Base-by-base conservation (phyloP, 2,329 filamentous ascomycete genomes). In the Fusarium metavorans region DNA sequence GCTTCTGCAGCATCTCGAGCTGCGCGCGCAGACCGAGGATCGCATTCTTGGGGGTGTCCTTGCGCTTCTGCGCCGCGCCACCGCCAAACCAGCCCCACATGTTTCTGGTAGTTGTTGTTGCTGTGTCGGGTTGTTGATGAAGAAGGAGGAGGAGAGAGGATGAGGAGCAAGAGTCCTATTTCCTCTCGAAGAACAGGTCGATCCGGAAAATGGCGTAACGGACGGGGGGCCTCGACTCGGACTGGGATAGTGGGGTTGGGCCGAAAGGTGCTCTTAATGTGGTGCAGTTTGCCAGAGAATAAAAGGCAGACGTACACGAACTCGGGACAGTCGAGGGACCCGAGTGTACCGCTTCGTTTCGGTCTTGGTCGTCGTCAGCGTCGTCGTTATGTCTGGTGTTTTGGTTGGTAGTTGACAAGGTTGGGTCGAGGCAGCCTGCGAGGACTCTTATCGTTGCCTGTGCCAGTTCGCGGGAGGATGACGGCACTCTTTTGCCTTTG, bases 1-100 rank as follows among this genome's bases (percentile, higher is more conserved):
- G 90, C 89, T 99, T 99, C 86, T 97, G 95, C 81, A 99, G 89
- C 95, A 98, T 98, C 79, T 98, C 96, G 52, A 98, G 89, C 87
- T 98, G 96, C 80, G 93, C 90, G 78, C 97, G 92, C 81, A 99
- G 87, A 70, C 90, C 91, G 67, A 99, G 88, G 80, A 99, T 99
- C 77, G 97, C 97, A 87, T 98, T 97, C 90, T 99, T 99, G 67
- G 97, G 95, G 70, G 92, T 93, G 86, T 98, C 95, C 87, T 97
- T 98, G 86, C 92, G 92, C 89, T 95, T 94, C 86, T 95, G 92
- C 78, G 92, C 92, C 80, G 91, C 90, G 76, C 90, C 91, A 80
- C 95, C 95, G 85, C 96, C 95, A 83, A 98, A 98, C 95, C 95
- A 98, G 86, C 93, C 91, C 93, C 94, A 92, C 90, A 92, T 92